Conservation (phyloP, 2,329 filamentous ascomycete species). For the Fusarium nematophilum region DNA sequence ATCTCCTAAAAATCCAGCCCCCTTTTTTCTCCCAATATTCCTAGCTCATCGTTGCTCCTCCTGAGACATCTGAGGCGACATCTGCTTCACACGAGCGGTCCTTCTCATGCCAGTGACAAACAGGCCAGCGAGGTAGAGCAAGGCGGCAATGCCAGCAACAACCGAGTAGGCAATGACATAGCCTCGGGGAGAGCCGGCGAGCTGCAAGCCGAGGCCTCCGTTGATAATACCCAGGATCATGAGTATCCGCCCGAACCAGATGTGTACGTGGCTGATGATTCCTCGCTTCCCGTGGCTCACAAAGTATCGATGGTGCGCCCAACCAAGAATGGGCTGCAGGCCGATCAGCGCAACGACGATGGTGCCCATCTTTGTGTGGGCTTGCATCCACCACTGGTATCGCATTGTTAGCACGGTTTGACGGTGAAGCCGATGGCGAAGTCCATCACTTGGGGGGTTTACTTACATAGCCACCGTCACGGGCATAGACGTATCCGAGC, state of each 20-base stretch:
- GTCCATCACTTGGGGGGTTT: conserved; percentile 6
- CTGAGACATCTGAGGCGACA: conserved; percentile 43
- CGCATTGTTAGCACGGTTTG: conserved; percentile 33
- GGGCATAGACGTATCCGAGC: conserved; percentile 63
- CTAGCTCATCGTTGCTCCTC: conserved; percentile 25
- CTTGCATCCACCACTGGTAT: conserved; percentile 61
- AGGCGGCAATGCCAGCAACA: conserved; percentile 61
- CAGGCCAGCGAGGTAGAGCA: conserved; percentile 55
- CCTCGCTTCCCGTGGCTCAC: conserved; percentile 60
- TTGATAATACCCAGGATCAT: conserved; percentile 71
- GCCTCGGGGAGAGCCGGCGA: conserved; percentile 54
- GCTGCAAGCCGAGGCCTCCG: conserved; percentile 69
- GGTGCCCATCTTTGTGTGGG: conserved; percentile 68
- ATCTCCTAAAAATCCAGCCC: conserved; percentile 18
- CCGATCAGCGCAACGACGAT: conserved; percentile 64
- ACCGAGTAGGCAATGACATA: conserved; percentile 67
- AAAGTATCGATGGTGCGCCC: conserved; percentile 67
- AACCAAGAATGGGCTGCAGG: conserved; percentile 69
- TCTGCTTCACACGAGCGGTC: conserved; percentile 23
- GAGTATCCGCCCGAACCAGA: conserved; percentile 71
- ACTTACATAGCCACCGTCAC: conserved; percentile 57
- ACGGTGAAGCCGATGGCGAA: background rate
- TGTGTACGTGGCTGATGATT: conserved; percentile 65
- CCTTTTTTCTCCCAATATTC: background rate
- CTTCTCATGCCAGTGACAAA: conserved; percentile 28